Evolutionary conservation across 2,329 filamentous ascomycete species (phyloP), one percentile per base, ranked within the genome.

Genomic region (Paecilomyces niveus): DNA sequence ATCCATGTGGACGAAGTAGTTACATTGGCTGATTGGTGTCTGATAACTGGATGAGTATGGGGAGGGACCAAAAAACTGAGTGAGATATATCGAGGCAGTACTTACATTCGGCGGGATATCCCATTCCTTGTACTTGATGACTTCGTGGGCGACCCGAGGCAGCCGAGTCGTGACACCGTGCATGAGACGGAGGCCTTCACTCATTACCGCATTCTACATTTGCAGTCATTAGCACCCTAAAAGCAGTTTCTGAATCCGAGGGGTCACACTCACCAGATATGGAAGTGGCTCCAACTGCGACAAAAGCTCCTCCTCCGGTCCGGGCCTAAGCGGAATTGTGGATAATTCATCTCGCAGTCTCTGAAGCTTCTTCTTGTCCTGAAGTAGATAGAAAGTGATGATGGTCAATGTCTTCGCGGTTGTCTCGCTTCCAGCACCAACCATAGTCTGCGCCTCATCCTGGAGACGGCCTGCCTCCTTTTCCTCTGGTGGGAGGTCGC

Each of bases 11-110:
- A 74, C 66, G 26, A 73, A 62, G 18, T 71, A 66, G 13, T 68
- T 67, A 2, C 72, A 72, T 72, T 76, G 75, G 29, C 72, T 67
- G 3, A 79, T 67, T 0, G 76, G 70, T 0, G 65, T 69, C 68
- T 70, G 6, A 21, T 8, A 9, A 8, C 5, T n/a, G 39, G 39
- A 9, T 45, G 7, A 45, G 39, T 7, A 45, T 8, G 39, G 45
- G 6, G 8, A 32, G 11, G 5, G 21, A 3, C 45, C 64, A 45
- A 59, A 53, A 15, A 26, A 24, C 7, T 15, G 15, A 26, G 0
- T 15, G 21, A 6, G 35, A 24, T 3, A 21, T 22, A 22, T 57
- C 7, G 13, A 15, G 21, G 21, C 22, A 13, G 26, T 10, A 61
- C 67, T 53, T 67, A 72, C 70, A 3, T 67, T 65, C 3, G 70